phyloP scores from a whole-genome alignment of 2,329 filamentous ascomycete genomes.

The Samsoniella hepiali region DNA sequence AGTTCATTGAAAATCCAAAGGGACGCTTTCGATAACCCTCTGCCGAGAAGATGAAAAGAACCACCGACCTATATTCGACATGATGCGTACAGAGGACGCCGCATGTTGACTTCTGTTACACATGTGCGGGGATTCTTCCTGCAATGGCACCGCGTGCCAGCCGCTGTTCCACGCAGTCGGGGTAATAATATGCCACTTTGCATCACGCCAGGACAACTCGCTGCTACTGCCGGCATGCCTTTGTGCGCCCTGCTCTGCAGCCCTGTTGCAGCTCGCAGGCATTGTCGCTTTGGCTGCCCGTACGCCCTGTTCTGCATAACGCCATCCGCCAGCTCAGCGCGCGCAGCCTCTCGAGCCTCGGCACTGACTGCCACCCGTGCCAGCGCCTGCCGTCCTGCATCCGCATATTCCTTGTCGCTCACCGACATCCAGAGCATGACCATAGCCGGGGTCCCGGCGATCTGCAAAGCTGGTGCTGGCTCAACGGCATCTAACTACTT shows the following conservation, averaged over 20 bases:
- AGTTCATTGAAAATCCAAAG: too few species aligned
- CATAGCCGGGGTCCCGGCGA: not conserved
- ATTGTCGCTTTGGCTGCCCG: not conserved
- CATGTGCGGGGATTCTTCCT: not conserved
- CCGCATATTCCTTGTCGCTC: not conserved
- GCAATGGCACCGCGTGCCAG: conserved; percentile 5
- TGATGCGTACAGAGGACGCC: not conserved
- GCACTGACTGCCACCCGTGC: not conserved
- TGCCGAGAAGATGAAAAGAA: not conserved
- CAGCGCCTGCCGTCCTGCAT: conserved; percentile 5
- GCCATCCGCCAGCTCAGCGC: not conserved
- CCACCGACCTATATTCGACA: not conserved
- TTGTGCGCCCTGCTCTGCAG: conserved; percentile 2
- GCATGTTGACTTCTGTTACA: not conserved
- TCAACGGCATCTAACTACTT: not conserved
- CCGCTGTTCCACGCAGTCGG: conserved; percentile 10
- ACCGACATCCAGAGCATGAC: conserved; percentile 3
- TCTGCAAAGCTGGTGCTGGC: not conserved
- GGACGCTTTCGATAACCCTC: not conserved
- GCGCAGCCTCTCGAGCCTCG: not conserved
- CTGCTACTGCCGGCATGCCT: conserved; percentile 1
- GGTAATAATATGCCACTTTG: not conserved
- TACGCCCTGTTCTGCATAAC: not conserved
- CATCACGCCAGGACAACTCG: not conserved
- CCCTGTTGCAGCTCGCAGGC: conserved; percentile 13